Evolutionary conservation across 75 land plant genomes (phyloP).

Genomic region (Pseudotsuga menziesii): DNA sequence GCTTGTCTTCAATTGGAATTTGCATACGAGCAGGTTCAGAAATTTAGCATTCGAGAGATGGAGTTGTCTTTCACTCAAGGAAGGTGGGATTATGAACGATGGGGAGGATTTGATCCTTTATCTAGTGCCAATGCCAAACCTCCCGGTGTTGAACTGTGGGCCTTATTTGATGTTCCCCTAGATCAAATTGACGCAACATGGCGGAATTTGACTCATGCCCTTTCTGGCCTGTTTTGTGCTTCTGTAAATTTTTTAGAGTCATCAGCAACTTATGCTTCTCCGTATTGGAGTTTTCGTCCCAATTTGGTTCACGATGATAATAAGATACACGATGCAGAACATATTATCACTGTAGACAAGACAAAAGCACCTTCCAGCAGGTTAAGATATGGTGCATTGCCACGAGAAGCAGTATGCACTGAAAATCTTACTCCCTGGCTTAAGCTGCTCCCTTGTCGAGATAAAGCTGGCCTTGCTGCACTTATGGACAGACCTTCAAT

Average conservation of each 20-base stretch:
- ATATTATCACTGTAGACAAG: background rate
- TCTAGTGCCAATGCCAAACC: constrained; percentile 83
- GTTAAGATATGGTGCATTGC: constrained; percentile 86
- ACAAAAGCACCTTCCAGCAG: constrained; percentile 16
- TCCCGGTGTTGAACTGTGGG: constrained; percentile 95
- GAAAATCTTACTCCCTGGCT: constrained; percentile 99
- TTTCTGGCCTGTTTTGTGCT: constrained; percentile 99
- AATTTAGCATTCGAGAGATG: constrained; percentile 71
- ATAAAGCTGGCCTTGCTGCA: constrained; percentile 84
- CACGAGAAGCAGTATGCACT: constrained; percentile 99
- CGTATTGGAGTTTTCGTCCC: constrained; percentile 47
- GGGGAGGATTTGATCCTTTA: constrained; percentile 92
- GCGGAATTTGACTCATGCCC: constrained; percentile 92
- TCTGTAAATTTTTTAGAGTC: constrained; percentile 95
- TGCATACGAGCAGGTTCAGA: constrained; percentile 56
- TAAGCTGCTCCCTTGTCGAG: constrained; percentile 94
- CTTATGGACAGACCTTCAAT: constrained; percentile 92
- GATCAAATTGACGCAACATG: constrained; percentile 70
- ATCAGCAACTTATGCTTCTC: constrained; percentile 60
- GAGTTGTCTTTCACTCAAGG: constrained; percentile 98
- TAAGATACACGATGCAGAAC: background rate
- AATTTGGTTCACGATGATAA: background rate
- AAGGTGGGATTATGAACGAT: constrained; percentile 85
- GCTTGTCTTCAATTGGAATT: background rate
- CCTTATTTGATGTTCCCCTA: constrained; percentile 63